Base-by-base conservation (phyloP, 306 rosid species). In the Senna siamea region DNA sequence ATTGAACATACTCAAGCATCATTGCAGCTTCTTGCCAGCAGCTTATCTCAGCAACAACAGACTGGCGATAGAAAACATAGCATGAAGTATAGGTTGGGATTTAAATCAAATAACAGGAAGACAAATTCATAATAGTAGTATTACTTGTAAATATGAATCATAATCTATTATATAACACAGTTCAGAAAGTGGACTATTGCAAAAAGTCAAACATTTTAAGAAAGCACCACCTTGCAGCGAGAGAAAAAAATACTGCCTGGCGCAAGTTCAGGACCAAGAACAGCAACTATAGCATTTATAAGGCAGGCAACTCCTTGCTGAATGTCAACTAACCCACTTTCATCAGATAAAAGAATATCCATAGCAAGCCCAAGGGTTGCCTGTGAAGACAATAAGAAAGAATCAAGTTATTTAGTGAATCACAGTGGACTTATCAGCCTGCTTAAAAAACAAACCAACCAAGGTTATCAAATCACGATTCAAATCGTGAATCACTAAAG, bases 171-270 rank as follows among this genome's bases (percentile, higher is more conserved):
- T 9, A 48, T 32, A 41, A 23, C 67, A n/a, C 34, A 71, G 53
- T 68, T 50, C 65, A 30, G 22, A 32, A 22, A 56, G 17, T 43
- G 8, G 1, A 26, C 47, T 59, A 76, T 26, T 20, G 13, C 35
- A 35, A 52, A 35, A 72, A 61, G 54, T 4, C 17, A 15, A 48
- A 52, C 34, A 40, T 40, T 35, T 40, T 10, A 1, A 40, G 75
- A 37, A 62, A 38, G 60, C 17, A 69, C 55, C 77, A 94, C 98
- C 98, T 91, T 88, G 81, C 96, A 94, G 80, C 97, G 98, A 6
- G 98, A 87, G 85, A 91, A 94, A 89, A 94, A 91, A 71, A 89
- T 94, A 87, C 97, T 94, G 67, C 95, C 98, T n/a, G 98, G 97
- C 40, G 86, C 87, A 79, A 94, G 98, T 87, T 94, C 98, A 40